Percentiles rank a stretch among this genome's conserved stretches.
phyloP scores from a whole-genome alignment of 257 asterid genomes.

The Eucommia ulmoides region DNA sequence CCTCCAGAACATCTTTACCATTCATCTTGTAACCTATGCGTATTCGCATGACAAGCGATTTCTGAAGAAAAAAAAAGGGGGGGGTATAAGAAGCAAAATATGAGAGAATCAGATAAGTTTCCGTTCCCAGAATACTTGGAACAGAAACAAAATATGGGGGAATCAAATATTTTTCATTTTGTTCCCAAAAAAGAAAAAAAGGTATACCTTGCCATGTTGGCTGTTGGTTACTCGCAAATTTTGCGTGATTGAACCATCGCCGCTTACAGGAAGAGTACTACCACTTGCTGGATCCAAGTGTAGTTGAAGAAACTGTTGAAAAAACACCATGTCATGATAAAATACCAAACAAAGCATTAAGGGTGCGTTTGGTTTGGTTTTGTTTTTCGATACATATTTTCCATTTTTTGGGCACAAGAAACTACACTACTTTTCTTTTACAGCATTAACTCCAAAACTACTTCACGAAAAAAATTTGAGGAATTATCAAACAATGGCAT shows the following conservation, averaged over 20 bases:
- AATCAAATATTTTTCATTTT: no score
- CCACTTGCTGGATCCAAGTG: conserved; percentile 95
- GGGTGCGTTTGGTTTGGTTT: neutral
- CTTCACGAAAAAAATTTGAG: no score
- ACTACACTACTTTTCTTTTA: no score
- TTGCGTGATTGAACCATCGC: conserved; percentile 63
- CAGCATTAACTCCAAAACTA: no score
- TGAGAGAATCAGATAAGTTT: neutral
- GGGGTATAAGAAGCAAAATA: neutral
- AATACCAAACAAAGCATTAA: neutral
- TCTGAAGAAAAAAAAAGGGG: conserved; percentile 29
- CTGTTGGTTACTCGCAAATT: conserved; percentile 67
- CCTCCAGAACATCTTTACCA: conserved; percentile 71
- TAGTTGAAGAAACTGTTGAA: conserved; percentile 80
- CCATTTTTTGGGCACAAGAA: no score
- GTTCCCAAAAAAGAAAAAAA: conserved; percentile 1
- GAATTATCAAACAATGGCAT: no score
- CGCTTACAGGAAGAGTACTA: conserved; percentile 62
- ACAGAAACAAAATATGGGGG: no score
- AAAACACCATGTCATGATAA: conserved; percentile 8
- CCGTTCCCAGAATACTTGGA: no score
- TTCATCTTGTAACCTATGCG: conserved; percentile 68
- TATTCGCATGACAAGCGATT: conserved; percentile 82
- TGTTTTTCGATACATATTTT: neutral
- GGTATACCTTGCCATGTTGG: conserved; percentile 84